A percentile compares a stretch with the other conserved stretches of the same genome.
Conservation (phyloP, 2,329 filamentous ascomycete species). For the Aurifilum marmelostoma region DNA sequence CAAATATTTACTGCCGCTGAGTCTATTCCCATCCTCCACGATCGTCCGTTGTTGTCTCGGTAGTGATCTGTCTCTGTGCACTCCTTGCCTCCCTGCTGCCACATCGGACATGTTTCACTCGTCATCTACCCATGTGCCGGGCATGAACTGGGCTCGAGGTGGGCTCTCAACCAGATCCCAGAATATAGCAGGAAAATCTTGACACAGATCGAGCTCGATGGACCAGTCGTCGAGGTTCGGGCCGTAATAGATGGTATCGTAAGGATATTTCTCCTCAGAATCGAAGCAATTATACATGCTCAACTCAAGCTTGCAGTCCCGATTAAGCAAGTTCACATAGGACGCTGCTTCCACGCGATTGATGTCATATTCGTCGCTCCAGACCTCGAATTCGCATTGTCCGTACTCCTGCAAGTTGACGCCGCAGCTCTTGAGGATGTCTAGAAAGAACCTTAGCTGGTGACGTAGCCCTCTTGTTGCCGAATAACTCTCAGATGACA, state of each 20-base stretch:
- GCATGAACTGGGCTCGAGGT: not conserved
- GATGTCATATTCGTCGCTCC: not conserved
- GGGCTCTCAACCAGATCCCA: slow-evolving; percentile 6
- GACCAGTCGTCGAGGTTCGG: not conserved
- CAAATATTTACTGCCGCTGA: not conserved
- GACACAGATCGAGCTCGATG: not conserved
- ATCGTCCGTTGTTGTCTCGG: not conserved
- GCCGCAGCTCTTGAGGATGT: not conserved
- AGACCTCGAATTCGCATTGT: not conserved
- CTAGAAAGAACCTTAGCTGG: not conserved
- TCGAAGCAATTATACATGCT: too few species aligned
- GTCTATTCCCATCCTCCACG: not conserved
- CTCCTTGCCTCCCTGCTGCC: too few species aligned
- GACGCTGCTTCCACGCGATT: not conserved
- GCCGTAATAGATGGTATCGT: slow-evolving; percentile 2
- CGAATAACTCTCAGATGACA: too few species aligned
- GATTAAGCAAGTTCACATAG: not conserved
- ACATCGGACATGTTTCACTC: not conserved
- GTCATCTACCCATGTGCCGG: slow-evolving; percentile 9
- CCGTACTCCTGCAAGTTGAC: slow-evolving; percentile 9
- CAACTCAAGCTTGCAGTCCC: fast-evolving
- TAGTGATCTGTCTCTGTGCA: not conserved
- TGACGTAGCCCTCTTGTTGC: not conserved
- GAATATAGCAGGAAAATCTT: not conserved
- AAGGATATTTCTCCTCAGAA: not conserved